Base-by-base conservation (phyloP, 768 basidiomycete genomes). In the Lyophyllum shimeji region DNA sequence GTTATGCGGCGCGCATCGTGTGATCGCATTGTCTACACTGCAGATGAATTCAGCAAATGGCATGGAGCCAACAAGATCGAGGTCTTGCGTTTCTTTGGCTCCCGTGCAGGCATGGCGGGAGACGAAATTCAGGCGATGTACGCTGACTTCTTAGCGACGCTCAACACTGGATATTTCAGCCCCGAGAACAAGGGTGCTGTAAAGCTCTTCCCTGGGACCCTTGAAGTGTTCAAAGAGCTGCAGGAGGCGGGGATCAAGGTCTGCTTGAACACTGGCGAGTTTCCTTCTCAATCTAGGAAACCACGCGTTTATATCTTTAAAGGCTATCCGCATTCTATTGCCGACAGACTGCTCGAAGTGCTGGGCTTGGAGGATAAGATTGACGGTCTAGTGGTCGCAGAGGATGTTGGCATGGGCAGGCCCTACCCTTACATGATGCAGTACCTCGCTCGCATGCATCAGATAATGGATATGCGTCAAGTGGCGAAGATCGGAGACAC, bases 401-500 rank as follows among this genome's bases (percentile, higher is more conserved):
- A 58, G 49, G 57, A 58, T 21, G 57, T 58, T 33, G 52, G 57
- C 18, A 58, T 53, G 57, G 57, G 57, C 1, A 45, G 57, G 13
- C 57, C 57, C 6, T 58, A 58, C 43, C 57, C 57, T 18, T 58
- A 58, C 31, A 58, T 58, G 57, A 58, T 58, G 3, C 57, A 58
- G 39, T 40, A 58, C 33, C 57, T 58, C 9, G 57, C 57, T 12
- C 57, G 52, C 42, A 47, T 34, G 11, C 57, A 58, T 15, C 40
- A 50, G 8, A 53, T 58, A 25, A 21, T 58, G 46, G 47, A 58
- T 25, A 58, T 58, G 57, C 50, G 40, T 25, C 46, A 53, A 13
- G 37, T 58, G 15, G 57, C 52, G 4, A 58, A 58, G 52, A 3
- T 58, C 6, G 57, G 57, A 33, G 57, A 58, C 31, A 43, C 57